Conservation (phyloP, 257 asterid genomes). For the Marsdenia floribunda region DNA sequence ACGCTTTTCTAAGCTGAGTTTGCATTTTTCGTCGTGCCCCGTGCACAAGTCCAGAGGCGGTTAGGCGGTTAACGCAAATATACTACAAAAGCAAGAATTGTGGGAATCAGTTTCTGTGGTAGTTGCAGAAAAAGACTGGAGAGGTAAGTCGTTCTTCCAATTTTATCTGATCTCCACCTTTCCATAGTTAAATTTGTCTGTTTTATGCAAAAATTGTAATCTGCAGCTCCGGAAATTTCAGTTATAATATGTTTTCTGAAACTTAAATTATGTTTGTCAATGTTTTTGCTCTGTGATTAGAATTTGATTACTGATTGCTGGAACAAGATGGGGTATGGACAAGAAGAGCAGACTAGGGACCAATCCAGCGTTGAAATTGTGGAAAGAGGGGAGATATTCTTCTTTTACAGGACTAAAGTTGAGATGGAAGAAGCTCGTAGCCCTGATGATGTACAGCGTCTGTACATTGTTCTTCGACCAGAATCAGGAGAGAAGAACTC, state of each 20-base stretch:
- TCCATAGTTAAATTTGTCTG: too few species aligned
- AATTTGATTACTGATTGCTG: neutral
- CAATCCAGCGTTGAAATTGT: slow-evolving; percentile 39
- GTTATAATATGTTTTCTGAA: too few species aligned
- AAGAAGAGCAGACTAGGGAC: slow-evolving; percentile 40
- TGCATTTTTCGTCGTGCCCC: neutral
- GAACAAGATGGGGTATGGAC: slow-evolving; percentile 51
- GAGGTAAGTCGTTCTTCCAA: too few species aligned
- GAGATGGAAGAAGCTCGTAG: slow-evolving; percentile 50
- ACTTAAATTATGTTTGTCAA: too few species aligned
- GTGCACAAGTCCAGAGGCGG: neutral
- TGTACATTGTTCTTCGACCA: slow-evolving; percentile 69
- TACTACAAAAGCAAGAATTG: too few species aligned
- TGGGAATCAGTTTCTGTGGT: too few species aligned
- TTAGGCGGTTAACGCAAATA: neutral
- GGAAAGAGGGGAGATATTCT: slow-evolving; percentile 79
- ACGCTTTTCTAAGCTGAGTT: neutral
- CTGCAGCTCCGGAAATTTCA: neutral
- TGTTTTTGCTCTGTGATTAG: neutral
- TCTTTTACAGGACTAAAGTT: slow-evolving; percentile 73
- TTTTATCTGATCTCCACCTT: too few species aligned
- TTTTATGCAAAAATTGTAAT: neutral
- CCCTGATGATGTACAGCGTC: slow-evolving; percentile 59
- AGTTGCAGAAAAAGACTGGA: too few species aligned
- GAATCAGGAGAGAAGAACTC: slow-evolving; percentile 37